phyloP scores from a whole-genome alignment of 2,329 filamentous ascomycete species.

The Diatrype stigma region DNA sequence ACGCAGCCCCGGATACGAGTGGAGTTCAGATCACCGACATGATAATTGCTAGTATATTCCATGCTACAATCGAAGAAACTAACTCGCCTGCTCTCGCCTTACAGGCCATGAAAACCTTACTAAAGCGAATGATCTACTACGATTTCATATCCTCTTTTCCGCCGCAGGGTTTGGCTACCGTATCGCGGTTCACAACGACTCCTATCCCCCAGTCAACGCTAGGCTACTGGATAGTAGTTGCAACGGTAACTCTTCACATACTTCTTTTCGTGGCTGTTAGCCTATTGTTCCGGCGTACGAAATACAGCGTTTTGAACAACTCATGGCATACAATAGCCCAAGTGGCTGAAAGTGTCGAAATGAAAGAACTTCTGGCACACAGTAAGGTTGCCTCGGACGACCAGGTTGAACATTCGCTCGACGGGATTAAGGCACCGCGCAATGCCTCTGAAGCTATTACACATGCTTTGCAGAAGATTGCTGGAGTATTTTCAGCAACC shows the following conservation, averaged over 20 bases:
- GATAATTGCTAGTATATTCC: background rate
- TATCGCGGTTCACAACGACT: background rate
- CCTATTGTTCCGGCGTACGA: background rate
- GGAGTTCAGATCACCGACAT: background rate
- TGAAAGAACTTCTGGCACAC: background rate
- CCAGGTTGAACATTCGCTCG: background rate
- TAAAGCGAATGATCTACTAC: background rate
- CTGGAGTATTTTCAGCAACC: too few relatives aligned
- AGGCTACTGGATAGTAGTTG: background rate
- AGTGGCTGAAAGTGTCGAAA: background rate
- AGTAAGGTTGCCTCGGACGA: background rate
- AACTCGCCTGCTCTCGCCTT: background rate
- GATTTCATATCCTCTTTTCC: background rate
- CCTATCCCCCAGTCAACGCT: background rate
- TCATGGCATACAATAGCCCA: background rate
- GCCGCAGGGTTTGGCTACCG: background rate
- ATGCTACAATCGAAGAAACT: background rate
- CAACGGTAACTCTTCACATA: background rate
- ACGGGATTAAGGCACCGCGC: background rate
- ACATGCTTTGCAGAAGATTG: background rate
- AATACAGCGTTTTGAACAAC: background rate
- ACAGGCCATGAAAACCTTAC: background rate
- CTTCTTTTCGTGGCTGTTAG: background rate
- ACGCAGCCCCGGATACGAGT: background rate
- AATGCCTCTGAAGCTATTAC: background rate